Conservation (phyloP, 768 basidiomycete genomes). For the Mycena floridula region DNA sequence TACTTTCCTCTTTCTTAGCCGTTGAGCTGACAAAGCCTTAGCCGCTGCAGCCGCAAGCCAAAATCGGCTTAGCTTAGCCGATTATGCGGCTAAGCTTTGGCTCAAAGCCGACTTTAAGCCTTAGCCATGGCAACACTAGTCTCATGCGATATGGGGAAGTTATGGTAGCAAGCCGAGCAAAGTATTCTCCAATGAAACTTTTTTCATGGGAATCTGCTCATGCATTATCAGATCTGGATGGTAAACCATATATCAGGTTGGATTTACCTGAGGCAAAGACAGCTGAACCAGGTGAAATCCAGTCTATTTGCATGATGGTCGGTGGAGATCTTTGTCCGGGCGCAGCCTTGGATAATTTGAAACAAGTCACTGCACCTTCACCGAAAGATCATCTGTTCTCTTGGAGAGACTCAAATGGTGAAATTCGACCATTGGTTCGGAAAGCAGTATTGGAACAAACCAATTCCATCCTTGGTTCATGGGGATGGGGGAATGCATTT, state of each 20-base stretch:
- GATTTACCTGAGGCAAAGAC: constrained; percentile 31
- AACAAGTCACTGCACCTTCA: constrained; percentile 4
- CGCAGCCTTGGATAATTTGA: constrained; percentile 23
- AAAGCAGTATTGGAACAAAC: constrained; percentile 8
- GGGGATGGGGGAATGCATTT: constrained; percentile 14
- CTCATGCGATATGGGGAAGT: constrained; percentile 32
- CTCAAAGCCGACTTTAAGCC: too few relatives aligned
- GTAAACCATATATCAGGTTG: constrained; percentile 19
- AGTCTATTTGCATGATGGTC: constrained; percentile 19
- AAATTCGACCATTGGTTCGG: constrained; percentile 12
- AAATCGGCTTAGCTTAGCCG: too few relatives aligned
- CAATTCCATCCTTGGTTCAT: constrained; percentile 10
- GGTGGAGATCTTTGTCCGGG: constrained; percentile 22
- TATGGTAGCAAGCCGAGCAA: too few relatives aligned
- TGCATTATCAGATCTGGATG: constrained; percentile 17
- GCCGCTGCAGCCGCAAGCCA: too few relatives aligned
- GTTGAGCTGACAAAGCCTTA: too few relatives aligned
- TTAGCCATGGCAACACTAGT: too few relatives aligned
- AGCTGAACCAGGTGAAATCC: constrained; percentile 23
- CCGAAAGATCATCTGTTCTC: background rate
- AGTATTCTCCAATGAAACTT: constrained; percentile 17
- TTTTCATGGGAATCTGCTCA: constrained; percentile 16
- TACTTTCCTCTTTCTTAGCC: too few relatives aligned
- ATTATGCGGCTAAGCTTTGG: too few relatives aligned
- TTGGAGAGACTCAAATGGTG: background rate